Conservation (phyloP, 2,329 filamentous ascomycete species). For the Trichoderma afroharzianum region DNA sequence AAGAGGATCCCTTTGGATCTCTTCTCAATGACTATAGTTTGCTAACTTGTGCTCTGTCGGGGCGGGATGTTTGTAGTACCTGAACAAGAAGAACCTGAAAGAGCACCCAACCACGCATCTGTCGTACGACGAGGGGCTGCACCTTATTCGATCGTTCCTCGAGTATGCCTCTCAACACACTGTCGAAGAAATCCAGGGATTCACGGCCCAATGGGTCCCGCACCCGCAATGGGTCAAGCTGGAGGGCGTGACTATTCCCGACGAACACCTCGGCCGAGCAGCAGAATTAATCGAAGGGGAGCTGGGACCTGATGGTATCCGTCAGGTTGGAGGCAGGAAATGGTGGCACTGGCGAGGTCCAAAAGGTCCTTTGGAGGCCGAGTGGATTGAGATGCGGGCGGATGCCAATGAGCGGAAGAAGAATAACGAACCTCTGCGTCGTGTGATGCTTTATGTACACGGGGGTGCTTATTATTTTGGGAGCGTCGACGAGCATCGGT, state of each 20-base stretch:
- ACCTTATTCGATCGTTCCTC: conserved; percentile 83
- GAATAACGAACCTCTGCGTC: conserved; percentile 55
- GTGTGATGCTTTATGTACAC: conserved; percentile 91
- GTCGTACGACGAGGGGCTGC: conserved; percentile 89
- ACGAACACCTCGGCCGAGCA: conserved; percentile 60
- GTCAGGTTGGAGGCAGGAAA: conserved; percentile 71
- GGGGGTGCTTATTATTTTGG: conserved; percentile 96
- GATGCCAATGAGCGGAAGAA: conserved; percentile 67
- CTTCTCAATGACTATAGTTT: not conserved
- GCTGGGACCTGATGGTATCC: conserved; percentile 72
- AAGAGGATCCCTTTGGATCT: not conserved
- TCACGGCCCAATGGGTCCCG: conserved; percentile 89
- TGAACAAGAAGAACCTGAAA: conserved; percentile 70
- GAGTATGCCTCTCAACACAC: conserved; percentile 81
- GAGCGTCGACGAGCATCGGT: conserved; percentile 93
- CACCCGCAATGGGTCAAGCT: conserved; percentile 83
- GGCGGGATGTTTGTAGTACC: conserved; percentile 55
- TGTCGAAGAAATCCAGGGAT: conserved; percentile 88
- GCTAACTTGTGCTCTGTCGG: not conserved
- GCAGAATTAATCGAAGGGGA: conserved; percentile 67
- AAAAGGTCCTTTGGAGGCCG: conserved; percentile 65
- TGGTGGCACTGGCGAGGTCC: conserved; percentile 89
- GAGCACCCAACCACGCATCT: conserved; percentile 86
- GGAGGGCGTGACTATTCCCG: conserved; percentile 63
- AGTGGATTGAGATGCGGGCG: conserved; percentile 94